Conservation (phyloP, 768 basidiomycete genomes). For the Hysterangium stoloniferum region DNA sequence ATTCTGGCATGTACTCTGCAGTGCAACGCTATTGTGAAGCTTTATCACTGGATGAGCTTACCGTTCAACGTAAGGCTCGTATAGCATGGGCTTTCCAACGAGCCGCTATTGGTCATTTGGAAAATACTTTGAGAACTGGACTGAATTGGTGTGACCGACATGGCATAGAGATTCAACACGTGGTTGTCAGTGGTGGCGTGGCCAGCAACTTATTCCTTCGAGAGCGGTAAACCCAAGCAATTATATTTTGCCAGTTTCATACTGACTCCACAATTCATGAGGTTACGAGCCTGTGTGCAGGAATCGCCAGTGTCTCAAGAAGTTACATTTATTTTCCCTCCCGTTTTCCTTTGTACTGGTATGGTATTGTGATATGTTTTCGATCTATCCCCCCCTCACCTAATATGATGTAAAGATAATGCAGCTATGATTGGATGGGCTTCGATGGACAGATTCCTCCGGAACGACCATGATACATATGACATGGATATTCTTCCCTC, state of each 20-base stretch:
- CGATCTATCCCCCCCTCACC: neutral
- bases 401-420: slow-evolving; percentile 80
- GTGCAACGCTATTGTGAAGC: slow-evolving; percentile 50
- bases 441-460: slow-evolving; percentile 71
- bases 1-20: slow-evolving; percentile 64
- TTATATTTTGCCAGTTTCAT: neutral
- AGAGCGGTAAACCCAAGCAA: slow-evolving; percentile 35
- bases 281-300: slow-evolving; percentile 26
- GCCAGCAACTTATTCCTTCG: slow-evolving; percentile 77
- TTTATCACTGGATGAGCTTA: slow-evolving; percentile 23
- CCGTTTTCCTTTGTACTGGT: slow-evolving; percentile 77
- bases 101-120: slow-evolving; percentile 64
- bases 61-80: slow-evolving; percentile 21
- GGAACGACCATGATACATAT: slow-evolving; percentile 52
- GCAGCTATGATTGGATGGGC: slow-evolving; percentile 97
- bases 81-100: slow-evolving; percentile 69
- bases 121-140: slow-evolving; percentile 60
- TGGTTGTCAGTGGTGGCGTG: slow-evolving; percentile 91
- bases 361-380: no score
- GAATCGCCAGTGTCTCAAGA: slow-evolving; percentile 17
- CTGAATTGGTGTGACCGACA: slow-evolving; percentile 35
- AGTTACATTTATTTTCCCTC: slow-evolving; percentile 63
- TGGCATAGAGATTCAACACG: slow-evolving; percentile 39
- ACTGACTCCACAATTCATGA: no score
- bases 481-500: slow-evolving; percentile 52